Conservation (phyloP, 257 asterid genomes). For the Linderniella brevidens region DNA sequence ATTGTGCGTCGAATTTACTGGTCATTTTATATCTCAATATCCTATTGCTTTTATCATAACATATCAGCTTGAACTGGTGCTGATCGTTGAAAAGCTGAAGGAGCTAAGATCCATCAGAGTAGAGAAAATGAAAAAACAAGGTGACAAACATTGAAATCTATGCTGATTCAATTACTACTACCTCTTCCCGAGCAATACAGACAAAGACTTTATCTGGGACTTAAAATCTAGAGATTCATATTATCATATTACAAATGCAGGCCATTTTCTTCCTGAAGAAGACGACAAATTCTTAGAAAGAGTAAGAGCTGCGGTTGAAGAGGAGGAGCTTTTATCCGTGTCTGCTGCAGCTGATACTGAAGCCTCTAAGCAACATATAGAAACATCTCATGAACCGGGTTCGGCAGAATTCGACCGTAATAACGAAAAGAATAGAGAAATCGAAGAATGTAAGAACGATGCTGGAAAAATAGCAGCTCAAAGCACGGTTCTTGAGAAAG, state of each 20-base stretch:
- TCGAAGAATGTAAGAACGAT: constrained; percentile 19
- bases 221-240: background rate
- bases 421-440: constrained; percentile 7
- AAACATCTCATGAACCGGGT: too few relatives aligned
- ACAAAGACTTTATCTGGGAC: background rate
- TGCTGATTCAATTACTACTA: background rate
- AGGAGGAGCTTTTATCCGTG: constrained; percentile 74
- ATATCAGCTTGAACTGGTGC: constrained; percentile 78
- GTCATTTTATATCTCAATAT: constrained; percentile 7
- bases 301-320: constrained; percentile 95
- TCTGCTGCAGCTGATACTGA: constrained; percentile 69
- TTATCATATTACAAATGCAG: constrained; percentile 18
- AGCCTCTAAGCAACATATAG: constrained; percentile 40
- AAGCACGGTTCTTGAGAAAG: constrained; percentile 15
- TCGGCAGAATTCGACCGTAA: constrained; percentile 15
- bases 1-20: background rate
- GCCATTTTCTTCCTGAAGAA: constrained; percentile 92
- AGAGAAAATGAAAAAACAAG: constrained; percentile 88
- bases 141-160: constrained; percentile 12
- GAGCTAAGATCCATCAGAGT: constrained; percentile 78
- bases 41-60: constrained; percentile 8
- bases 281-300: constrained; percentile 89
- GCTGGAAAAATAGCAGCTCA: constrained; percentile 13
- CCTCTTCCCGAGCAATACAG: background rate
- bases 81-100: constrained; percentile 87